Evolutionary conservation across 2,329 filamentous ascomycete species (phyloP).

Genomic region (Colletotrichum tropicale): DNA sequence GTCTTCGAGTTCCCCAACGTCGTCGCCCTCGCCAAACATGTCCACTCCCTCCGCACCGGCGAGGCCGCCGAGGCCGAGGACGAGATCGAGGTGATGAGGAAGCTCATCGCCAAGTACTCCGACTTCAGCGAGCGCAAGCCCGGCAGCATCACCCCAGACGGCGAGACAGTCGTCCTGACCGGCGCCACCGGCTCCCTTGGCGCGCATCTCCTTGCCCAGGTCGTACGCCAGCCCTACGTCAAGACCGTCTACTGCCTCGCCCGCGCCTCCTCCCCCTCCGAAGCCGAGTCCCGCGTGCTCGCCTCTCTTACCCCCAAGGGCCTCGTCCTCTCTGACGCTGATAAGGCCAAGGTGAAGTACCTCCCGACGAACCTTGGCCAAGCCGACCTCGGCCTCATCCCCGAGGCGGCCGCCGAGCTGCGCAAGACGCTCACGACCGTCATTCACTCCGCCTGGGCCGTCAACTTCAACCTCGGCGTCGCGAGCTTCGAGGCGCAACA

Average conservation of each 20-base stretch:
- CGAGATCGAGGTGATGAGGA: conserved; percentile 35
- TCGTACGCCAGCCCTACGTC: conserved; percentile 63
- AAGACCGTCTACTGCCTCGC: conserved; percentile 53
- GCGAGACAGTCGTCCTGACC: conserved; percentile 52
- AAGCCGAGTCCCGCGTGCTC: conserved; percentile 32
- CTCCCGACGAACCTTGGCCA: conserved; percentile 45
- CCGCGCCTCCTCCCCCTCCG: conserved; percentile 41
- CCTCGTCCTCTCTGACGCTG: conserved; percentile 36
- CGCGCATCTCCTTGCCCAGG: conserved; percentile 60
- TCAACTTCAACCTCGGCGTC: conserved; percentile 58
- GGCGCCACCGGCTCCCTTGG: conserved; percentile 67
- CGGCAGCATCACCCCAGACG: conserved; percentile 26
- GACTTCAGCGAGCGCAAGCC: conserved; percentile 28
- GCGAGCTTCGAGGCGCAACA: conserved; percentile 50
- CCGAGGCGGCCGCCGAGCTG: conserved; percentile 29
- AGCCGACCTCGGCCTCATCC: conserved; percentile 41
- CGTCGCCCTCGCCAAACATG: conserved; percentile 34
- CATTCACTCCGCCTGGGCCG: conserved; percentile 58
- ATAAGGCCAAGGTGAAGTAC: conserved; percentile 37
- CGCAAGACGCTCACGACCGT: conserved; percentile 40
- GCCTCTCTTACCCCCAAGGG: conserved; percentile 35
- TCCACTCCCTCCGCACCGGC: conserved; percentile 26
- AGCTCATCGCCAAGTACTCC: conserved; percentile 41
- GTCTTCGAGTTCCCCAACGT: conserved; percentile 46
- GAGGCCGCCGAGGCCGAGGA: conserved; percentile 15